Evolutionary conservation across 1,139 yeast species (phyloP), one percentile per base, ranked within the genome.

Genomic region (Blastobotrys petasosporus): DNA sequence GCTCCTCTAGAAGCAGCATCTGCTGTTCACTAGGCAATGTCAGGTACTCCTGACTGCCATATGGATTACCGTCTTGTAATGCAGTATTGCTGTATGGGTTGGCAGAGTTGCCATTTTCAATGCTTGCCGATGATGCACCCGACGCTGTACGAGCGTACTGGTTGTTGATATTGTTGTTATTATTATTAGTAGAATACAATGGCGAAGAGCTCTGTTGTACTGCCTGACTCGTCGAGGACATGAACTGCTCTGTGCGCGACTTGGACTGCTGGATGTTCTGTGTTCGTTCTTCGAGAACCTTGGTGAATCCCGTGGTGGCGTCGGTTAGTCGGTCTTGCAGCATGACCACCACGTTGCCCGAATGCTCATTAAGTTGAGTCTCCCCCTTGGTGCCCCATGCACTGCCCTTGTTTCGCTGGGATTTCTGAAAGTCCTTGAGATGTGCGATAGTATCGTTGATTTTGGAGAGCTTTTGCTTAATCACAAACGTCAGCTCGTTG

Each of bases 291-390:
- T 87, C 97, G 54, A 92, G 72, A 15, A 92, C 97, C 50, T 74
- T 80, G 54, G 88, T 85, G 67, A 94, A 92, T 60, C 86, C 94
- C 29, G 95, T 95, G 51, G 95, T 85, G 44, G 92, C 86, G 60
- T 90, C 87, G 56, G 88, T 85, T 72, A 94, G 84, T 65, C 86
- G 85, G 16, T 94, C 87, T 60, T 88, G 94, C 50, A 92, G 71
- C 53, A 92, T 67, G 45, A 82, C 88, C 51, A 92, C 84, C 47
- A 92, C 96, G 63, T 90, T 92, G 59, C 82, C 85, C 34, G 88
- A 81, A 63, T 86, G 90, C 54, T 79, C 82, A 33, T 73, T 71
- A 31, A 81, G 71, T 62, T 85, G 94, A 10, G 76, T 65, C 56
- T 80, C 82, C 35, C 69, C 67, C 51, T 71, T 71, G 50, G 69